Evolutionary conservation across 768 basidiomycete genomes (phyloP).

Genomic region (Panaeolus cyanescens): DNA sequence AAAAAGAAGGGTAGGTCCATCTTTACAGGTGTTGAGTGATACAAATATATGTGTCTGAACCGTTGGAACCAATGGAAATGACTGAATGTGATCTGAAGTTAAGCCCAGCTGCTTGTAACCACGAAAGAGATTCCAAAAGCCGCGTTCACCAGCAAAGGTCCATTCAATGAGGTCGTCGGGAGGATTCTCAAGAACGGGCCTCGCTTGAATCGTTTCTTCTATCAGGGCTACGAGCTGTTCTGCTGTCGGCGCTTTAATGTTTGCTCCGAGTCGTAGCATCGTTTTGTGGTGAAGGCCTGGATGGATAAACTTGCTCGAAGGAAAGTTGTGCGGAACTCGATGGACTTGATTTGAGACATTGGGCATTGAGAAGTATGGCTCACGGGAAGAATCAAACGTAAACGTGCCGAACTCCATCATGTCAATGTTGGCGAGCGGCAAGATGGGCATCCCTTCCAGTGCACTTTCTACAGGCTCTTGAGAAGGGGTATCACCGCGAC

Average conservation of each 20-base stretch:
- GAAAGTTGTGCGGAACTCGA: constrained; percentile 20
- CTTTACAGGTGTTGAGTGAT: constrained; percentile 31
- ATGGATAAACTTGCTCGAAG: constrained; percentile 25
- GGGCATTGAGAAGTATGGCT: constrained; percentile 28
- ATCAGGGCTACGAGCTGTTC: constrained; percentile 15
- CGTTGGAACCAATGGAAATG: constrained; percentile 38
- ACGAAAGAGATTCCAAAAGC: constrained; percentile 33
- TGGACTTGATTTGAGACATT: neutral
- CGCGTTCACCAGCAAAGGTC: constrained; percentile 9
- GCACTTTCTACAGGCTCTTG: constrained; percentile 6
- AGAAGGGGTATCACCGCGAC: constrained; percentile 8
- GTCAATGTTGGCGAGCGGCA: constrained; percentile 39
- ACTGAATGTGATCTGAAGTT: constrained; percentile 12
- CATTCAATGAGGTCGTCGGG: neutral
- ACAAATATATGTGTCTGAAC: constrained; percentile 23
- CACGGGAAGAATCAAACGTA: constrained; percentile 7
- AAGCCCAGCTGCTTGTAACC: constrained; percentile 17
- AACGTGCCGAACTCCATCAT: constrained; percentile 30
- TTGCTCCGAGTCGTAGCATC: constrained; percentile 23
- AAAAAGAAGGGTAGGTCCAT: constrained; percentile 24
- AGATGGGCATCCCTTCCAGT: constrained; percentile 30
- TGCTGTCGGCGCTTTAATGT: constrained; percentile 21
- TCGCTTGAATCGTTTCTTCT: neutral
- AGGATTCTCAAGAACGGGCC: constrained; percentile 6
- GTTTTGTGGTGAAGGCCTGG: constrained; percentile 19